A percentile compares a stretch with the other conserved stretches of the same genome.
phyloP scores from a whole-genome alignment of 2,329 filamentous ascomycete genomes.

The Xylaria sp. region DNA sequence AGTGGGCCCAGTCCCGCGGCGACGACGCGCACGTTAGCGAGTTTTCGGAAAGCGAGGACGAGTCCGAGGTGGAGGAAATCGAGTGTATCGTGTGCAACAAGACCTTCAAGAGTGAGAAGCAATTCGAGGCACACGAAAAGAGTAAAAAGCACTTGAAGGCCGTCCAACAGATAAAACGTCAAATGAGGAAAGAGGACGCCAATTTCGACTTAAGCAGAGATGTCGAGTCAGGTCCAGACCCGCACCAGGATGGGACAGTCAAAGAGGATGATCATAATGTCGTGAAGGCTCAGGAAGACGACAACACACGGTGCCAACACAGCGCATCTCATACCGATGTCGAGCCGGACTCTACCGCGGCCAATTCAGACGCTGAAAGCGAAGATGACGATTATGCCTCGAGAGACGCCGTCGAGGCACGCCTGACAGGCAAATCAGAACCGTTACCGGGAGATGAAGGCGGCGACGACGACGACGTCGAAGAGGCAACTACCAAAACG shows the following conservation, averaged over 20 bases:
- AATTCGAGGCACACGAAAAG: conserved; percentile 90
- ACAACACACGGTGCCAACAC: conserved; percentile 20
- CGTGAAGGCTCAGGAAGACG: conserved; percentile 13
- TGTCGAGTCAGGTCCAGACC: conserved; percentile 6
- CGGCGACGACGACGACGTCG: conserved; percentile 17
- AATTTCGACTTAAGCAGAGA: conserved; percentile 61
- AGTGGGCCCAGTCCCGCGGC: conserved; percentile 76
- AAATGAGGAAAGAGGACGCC: conserved; percentile 84
- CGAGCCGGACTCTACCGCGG: conserved; percentile 25
- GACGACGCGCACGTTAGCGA: conserved; percentile 58
- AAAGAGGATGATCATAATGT: conserved; percentile 21
- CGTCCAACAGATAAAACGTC: conserved; percentile 78
- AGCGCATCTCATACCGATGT: conserved; percentile 20
- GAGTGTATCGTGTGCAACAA: conserved; percentile 83
- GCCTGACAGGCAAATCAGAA: conserved; percentile 46
- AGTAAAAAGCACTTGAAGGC: conserved; percentile 97
- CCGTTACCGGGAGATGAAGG: conserved; percentile 32
- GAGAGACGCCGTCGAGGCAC: conserved; percentile 55
- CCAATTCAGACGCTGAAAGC: conserved; percentile 37
- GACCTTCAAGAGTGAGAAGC: conserved; percentile 88
- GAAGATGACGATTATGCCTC: conserved; percentile 60
- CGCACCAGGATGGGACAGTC: conserved; percentile 19
- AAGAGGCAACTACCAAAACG: conserved; percentile 34
- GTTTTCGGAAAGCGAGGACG: conserved; percentile 70
- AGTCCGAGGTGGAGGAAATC: conserved; percentile 67